Conservation (phyloP, 345 rosid species). For the Alliaria petiolata region DNA sequence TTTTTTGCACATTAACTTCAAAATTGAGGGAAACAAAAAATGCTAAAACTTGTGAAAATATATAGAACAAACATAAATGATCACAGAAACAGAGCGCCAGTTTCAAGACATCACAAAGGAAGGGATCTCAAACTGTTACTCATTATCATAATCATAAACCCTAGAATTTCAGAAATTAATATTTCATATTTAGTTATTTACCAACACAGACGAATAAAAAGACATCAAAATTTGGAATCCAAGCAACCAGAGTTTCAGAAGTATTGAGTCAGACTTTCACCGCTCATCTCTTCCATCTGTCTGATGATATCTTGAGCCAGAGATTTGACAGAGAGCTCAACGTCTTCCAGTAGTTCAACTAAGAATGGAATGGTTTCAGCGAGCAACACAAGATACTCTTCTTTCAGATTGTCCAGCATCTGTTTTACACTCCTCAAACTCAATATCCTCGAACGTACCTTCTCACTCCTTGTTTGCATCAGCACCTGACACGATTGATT, state of each 20-base stretch:
- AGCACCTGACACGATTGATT: constrained; percentile 50
- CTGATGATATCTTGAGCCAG: constrained; percentile 78
- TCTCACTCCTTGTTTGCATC: constrained; percentile 90
- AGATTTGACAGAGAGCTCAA: constrained; percentile 71
- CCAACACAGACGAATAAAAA: not conserved
- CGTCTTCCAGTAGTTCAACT: constrained; percentile 83
- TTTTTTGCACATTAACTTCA: too few relatives aligned
- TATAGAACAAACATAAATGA: not conserved
- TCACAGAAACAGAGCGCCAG: not conserved
- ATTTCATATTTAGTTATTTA: not conserved
- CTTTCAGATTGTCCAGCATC: constrained; percentile 74
- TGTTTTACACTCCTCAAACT: constrained; percentile 72
- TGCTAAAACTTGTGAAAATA: not conserved
- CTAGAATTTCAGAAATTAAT: not conserved
- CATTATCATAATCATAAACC: not conserved
- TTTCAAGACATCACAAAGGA: not conserved
- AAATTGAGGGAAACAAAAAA: too few relatives aligned
- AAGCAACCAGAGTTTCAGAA: constrained; percentile 34
- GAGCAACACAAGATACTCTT: constrained; percentile 74
- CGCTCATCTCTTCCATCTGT: constrained; percentile 88
- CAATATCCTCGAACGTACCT: constrained; percentile 62
- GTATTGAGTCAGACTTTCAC: constrained; percentile 68
- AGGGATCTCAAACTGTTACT: not conserved
- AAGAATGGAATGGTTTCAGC: constrained; percentile 90
- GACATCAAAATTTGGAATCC: constrained; percentile 13